Percentiles rank a stretch among this genome's conserved stretches.
Conservation (phyloP, 2,329 filamentous ascomycete species). For the Calonectria crousiana region DNA sequence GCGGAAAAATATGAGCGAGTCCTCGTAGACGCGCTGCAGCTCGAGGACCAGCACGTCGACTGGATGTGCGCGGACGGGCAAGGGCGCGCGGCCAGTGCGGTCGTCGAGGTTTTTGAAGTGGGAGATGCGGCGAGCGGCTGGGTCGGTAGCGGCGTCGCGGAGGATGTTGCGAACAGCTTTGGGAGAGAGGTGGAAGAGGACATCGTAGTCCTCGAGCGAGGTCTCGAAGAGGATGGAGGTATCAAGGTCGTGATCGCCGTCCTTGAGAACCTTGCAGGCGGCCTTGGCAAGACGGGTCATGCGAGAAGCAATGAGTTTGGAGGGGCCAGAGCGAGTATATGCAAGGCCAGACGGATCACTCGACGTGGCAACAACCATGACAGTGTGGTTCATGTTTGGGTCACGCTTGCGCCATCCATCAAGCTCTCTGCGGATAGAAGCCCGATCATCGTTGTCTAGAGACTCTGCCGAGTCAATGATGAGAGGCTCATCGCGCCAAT, state of each 20-base stretch:
- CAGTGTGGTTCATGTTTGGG: conserved; percentile 85
- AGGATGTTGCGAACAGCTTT: conserved; percentile 61
- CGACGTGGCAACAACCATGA: conserved; percentile 85
- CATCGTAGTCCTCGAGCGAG: conserved; percentile 83
- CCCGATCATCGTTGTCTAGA: conserved; percentile 71
- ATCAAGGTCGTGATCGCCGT: conserved; percentile 65
- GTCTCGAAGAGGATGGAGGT: conserved; percentile 74
- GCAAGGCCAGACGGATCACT: conserved; percentile 82
- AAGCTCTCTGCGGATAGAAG: conserved; percentile 77
- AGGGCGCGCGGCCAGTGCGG: conserved; percentile 58
- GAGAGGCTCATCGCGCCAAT: conserved; percentile 88
- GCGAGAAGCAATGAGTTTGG: conserved; percentile 85
- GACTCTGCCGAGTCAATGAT: conserved; percentile 78
- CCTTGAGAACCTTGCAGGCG: conserved; percentile 72
- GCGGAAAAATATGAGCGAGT: conserved; percentile 83
- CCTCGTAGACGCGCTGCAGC: conserved; percentile 74
- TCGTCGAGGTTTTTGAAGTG: conserved; percentile 86
- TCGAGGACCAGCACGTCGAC: conserved; percentile 74
- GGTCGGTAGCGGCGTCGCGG: conserved; percentile 52
- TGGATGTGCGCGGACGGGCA: conserved; percentile 70
- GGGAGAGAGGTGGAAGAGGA: conserved; percentile 79
- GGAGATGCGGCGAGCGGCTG: conserved; percentile 54
- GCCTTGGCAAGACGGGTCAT: conserved; percentile 86
- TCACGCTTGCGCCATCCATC: conserved; percentile 90
- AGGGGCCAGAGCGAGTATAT: conserved; percentile 79